These are phyloP conservation scores for Ramaria rubella DNA, from an alignment of 768 basidiomycete species.

Conservation along the genomic window DNA sequence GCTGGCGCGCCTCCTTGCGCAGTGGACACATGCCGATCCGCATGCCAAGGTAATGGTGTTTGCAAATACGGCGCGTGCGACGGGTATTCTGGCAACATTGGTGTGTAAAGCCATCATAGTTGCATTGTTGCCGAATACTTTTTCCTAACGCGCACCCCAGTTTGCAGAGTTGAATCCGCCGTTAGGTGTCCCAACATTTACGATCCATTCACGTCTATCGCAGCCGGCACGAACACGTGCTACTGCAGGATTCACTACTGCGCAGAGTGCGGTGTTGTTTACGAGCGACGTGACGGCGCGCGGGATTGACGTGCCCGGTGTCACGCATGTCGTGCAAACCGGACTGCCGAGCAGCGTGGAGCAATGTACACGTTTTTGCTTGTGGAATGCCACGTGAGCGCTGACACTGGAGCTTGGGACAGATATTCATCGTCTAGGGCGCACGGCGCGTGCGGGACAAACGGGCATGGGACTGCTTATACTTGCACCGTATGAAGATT, in stretches of 20 bases:
- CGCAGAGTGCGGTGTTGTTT: constrained; percentile 40
- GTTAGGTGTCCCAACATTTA: constrained; percentile 28
- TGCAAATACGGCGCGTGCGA: constrained; percentile 60
- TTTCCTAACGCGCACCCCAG: neutral
- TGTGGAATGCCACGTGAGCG: constrained; percentile 2
- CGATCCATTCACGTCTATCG: constrained; percentile 53
- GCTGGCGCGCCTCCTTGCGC: constrained; percentile 34
- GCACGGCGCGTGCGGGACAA: constrained; percentile 37
- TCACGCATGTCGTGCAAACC: constrained; percentile 52
- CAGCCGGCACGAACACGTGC: constrained; percentile 44
- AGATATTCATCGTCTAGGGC: constrained; percentile 36
- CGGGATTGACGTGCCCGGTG: constrained; percentile 64
- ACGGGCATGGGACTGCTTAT: constrained; percentile 46
- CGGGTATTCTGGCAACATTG: constrained; percentile 35
- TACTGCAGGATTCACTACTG: constrained; percentile 41
- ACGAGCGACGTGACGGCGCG: constrained; percentile 56
- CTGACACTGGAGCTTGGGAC: neutral
- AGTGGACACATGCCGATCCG: constrained; percentile 24
- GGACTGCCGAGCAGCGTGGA: constrained; percentile 29
- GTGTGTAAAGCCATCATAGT: constrained; percentile 15
- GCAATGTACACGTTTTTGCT: constrained; percentile 30
- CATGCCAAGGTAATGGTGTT: constrained; percentile 49
- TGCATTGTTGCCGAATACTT: neutral
- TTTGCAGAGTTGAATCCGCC: constrained; percentile 6
- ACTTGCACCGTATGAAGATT: constrained; percentile 43